phyloP scores from a whole-genome alignment of 2,329 filamentous ascomycete species.

The Emericellopsis atlantica region DNA sequence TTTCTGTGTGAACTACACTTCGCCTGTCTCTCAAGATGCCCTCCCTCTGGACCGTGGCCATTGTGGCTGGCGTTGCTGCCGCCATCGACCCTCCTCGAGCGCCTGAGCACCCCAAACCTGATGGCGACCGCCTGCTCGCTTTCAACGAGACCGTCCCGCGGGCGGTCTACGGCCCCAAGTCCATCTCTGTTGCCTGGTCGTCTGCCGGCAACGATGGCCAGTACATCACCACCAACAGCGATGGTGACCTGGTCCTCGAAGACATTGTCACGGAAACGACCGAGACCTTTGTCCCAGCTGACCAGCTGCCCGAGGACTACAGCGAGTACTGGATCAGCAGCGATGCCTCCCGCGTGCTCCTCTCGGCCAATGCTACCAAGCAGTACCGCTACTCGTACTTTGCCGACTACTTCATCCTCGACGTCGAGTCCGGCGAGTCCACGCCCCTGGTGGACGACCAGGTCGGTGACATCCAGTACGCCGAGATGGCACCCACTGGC shows the following conservation, averaged over 20 bases:
- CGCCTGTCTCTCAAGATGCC: background rate
- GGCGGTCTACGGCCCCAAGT: conserved; percentile 29
- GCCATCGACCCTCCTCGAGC: conserved; percentile 37
- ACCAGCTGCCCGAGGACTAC: conserved; percentile 40
- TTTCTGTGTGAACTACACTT: too few species aligned
- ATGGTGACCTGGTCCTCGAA: conserved; percentile 44
- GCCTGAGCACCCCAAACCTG: conserved; percentile 41
- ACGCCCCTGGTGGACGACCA: conserved; percentile 46
- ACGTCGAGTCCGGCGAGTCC: conserved; percentile 42
- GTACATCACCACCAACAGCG: conserved; percentile 38
- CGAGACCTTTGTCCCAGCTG: conserved; percentile 43
- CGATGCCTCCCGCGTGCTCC: conserved; percentile 45
- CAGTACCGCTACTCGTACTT: conserved; percentile 58
- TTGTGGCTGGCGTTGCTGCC: conserved; percentile 7
- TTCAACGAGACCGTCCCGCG: conserved; percentile 46
- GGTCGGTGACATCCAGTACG: conserved; percentile 54
- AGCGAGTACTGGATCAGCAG: conserved; percentile 49
- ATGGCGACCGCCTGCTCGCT: conserved; percentile 40
- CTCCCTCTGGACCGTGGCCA: conserved; percentile 3
- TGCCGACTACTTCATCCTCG: conserved; percentile 52
- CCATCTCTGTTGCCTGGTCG: conserved; percentile 43
- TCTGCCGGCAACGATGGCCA: conserved; percentile 46
- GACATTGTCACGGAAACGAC: conserved; percentile 46
- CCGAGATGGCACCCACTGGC: conserved; percentile 44
- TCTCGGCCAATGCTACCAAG: conserved; percentile 54